A percentile compares a stretch with the other conserved stretches of the same genome.
These are phyloP conservation scores for Ogataea nitratoaversa DNA, from an alignment of 805 yeast species.

Conservation along the genomic window DNA sequence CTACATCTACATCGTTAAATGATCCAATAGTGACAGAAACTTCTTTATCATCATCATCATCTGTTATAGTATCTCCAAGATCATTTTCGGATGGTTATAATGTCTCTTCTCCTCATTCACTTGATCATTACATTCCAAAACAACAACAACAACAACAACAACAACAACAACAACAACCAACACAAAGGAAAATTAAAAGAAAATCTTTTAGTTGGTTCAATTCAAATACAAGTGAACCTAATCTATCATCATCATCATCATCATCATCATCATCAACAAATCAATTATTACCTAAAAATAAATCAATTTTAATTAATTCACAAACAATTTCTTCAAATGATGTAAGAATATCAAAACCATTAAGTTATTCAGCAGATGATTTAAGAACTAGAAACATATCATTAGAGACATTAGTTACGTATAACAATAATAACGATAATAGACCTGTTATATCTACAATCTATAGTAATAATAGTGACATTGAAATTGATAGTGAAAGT, in stretches of 20 bases:
- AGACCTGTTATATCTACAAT: not conserved
- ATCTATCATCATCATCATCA: slow-evolving; percentile 1
- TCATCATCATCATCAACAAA: not conserved
- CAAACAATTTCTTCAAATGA: too few species aligned
- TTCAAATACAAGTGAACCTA: slow-evolving; percentile 18
- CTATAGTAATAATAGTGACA: not conserved
- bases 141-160: not conserved
- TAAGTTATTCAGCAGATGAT: slow-evolving; percentile 7
- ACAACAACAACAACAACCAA: not conserved
- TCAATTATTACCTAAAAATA: not conserved
- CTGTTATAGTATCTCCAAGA: not conserved
- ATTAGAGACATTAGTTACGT: not conserved
- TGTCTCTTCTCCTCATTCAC: not conserved
- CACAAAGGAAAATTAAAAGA: slow-evolving; percentile 12
- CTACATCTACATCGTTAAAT: too few species aligned
- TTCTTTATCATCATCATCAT: too few species aligned
- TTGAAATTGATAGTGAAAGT: not conserved
- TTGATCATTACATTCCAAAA: too few species aligned
- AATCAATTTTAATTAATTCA: not conserved
- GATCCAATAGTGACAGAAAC: too few species aligned
- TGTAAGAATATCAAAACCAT: not conserved
- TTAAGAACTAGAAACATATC: slow-evolving; percentile 2
- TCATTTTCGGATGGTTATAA: not conserved
- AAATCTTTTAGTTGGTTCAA: slow-evolving; percentile 25
- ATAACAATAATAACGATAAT: not conserved